Base-by-base conservation (phyloP, 805 yeast genomes). In the Hanseniaspora vineae region DNA sequence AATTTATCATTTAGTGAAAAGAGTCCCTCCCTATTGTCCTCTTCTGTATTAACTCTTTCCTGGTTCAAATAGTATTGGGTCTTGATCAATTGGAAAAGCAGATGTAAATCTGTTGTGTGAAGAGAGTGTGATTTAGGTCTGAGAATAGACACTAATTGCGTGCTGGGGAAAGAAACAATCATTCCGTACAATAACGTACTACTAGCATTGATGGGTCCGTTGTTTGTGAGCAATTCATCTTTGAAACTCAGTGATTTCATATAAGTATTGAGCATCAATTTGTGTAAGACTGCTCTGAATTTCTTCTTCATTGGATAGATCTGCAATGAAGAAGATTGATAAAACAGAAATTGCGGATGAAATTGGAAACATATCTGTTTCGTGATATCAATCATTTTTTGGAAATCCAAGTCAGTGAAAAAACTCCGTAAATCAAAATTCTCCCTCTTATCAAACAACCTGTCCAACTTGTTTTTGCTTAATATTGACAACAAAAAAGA, bases 351-450 rank as follows among this genome's bases (percentile, higher is more conserved):
- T 29, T 81, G 77, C 0, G 86, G 81, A 49, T 78, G 74, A 40
- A 76, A 71, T 23, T 66, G 64, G 40, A 66, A 64, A 12, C 71
- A 66, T 50, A 84, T 65, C 46, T 74, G 74, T 15, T 64, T 64
- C 49, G 83, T 75, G 8, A 90, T 70, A 1, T 79, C 71, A 51
- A 83, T 81, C 43, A 90, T 65, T 49, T 84, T 85, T 2, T 77
- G 75, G 49, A 77, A 70, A 62, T 89, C 96, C 2, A 90, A 73
- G 1, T 80, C 76, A 3, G 87, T 87, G 23, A 89, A 68, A 31
- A 83, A 72, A 49, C 79, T 81, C 19, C 96, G 68, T 37, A 90
- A 66, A 57, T 90, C 97, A 56, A 84, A 86, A 56, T 86, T 86
- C 57, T 84, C 81, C 49, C 94, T 69, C 51, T 77, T 75, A 46